Evolutionary conservation across 257 asterid genomes (phyloP).

Genomic region (Fraxinus quadrangulata): DNA sequence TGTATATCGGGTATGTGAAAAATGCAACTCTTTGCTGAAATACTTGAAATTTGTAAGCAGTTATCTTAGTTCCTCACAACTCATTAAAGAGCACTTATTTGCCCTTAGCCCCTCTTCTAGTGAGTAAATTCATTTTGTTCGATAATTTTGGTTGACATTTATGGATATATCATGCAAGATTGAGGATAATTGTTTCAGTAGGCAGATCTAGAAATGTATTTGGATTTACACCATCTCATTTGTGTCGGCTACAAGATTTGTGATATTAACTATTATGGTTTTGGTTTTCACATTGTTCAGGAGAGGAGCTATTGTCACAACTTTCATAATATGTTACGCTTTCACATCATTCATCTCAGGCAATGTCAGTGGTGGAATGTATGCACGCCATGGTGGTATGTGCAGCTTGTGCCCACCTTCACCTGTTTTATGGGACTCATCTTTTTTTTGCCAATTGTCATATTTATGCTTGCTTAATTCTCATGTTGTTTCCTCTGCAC

Average conservation of each 20-base stretch:
- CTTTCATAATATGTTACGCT: slow-evolving; percentile 64
- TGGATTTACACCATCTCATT: not conserved
- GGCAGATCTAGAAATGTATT: not conserved
- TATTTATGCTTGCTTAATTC: not conserved
- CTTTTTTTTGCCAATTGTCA: not conserved
- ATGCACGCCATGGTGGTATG: slow-evolving; percentile 71
- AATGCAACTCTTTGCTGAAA: not conserved
- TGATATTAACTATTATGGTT: slow-evolving; percentile 12
- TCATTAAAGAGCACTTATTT: not conserved
- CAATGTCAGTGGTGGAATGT: slow-evolving; percentile 68
- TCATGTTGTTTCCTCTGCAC: not conserved
- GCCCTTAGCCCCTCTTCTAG: slow-evolving; percentile 7
- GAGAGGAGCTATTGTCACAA: slow-evolving; percentile 66
- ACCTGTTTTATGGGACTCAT: not conserved
- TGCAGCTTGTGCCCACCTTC: not conserved
- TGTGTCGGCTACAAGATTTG: not conserved
- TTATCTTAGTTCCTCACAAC: not conserved
- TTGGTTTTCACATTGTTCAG: slow-evolving; percentile 33
- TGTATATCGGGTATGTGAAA: slow-evolving; percentile 57
- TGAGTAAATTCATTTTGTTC: not conserved
- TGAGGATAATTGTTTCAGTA: not conserved
- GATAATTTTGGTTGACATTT: not conserved
- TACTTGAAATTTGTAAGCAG: not conserved
- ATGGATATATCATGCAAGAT: not conserved
- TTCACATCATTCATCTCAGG: slow-evolving; percentile 68